phyloP scores from a whole-genome alignment of 768 basidiomycete species.

The Lactarius hatsudake region DNA sequence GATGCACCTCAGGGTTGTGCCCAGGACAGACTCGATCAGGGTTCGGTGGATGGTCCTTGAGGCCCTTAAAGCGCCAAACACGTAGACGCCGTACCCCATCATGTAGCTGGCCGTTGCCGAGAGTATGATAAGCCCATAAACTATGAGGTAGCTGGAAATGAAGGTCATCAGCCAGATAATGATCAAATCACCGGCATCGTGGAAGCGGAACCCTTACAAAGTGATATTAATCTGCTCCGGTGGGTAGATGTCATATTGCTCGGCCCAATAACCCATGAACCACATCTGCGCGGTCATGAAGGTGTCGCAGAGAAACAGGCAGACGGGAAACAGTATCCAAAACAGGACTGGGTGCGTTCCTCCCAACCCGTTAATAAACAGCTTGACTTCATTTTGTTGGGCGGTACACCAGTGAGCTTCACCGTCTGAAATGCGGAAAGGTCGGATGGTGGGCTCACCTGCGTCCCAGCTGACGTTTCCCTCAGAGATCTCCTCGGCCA shows the following conservation, averaged over 20 bases:
- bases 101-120: slow-evolving; percentile 35
- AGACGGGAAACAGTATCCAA: slow-evolving; percentile 32
- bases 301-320: slow-evolving; percentile 31
- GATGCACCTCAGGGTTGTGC: slow-evolving; percentile 60
- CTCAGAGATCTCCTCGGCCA: slow-evolving; percentile 59
- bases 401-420: slow-evolving; percentile 20
- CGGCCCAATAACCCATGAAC: slow-evolving; percentile 47
- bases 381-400: slow-evolving; percentile 31
- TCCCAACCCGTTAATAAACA: slow-evolving; percentile 33
- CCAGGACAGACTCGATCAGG: slow-evolving; percentile 52
- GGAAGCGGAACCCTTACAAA: slow-evolving; percentile 31
- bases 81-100: slow-evolving; percentile 38
- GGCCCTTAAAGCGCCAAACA: slow-evolving; percentile 51
- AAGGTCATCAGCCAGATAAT: not conserved
- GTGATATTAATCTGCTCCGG: slow-evolving; percentile 36
- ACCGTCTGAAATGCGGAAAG: not conserved
- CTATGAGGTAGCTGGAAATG: slow-evolving; percentile 44
- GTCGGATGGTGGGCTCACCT: slow-evolving; percentile 32
- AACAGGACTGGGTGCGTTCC: slow-evolving; percentile 33
- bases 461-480: slow-evolving; percentile 55
- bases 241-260: slow-evolving; percentile 38
- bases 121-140: slow-evolving; percentile 42
- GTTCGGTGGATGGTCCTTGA: slow-evolving; percentile 51
- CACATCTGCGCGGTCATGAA: slow-evolving; percentile 36
- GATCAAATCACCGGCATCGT: not conserved